Evolutionary conservation across 805 yeast genomes (phyloP), one percentile per base, ranked within the genome.

Genomic region (Wickerhamomyces hampshirensis): DNA sequence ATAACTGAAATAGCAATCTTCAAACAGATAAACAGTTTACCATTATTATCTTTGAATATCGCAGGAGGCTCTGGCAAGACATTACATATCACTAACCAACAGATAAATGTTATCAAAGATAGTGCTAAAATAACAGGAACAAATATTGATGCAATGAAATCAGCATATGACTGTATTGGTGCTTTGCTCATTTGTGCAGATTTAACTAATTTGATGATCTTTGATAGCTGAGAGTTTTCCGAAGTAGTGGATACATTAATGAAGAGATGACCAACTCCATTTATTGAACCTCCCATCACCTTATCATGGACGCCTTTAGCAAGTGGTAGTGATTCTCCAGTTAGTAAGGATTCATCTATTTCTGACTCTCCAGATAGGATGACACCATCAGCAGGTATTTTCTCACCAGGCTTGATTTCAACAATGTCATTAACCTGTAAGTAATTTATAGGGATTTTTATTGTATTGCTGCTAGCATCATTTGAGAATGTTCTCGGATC

Each of bases 231-330:
- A 1, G 98, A 89, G 44, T 82, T 79, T 42, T 80, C 79, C 8
- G 97, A 97, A 3, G 94, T 73, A 6, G 69, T 66, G 3, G 76
- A 68, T 0, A 89, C 91, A 44, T 62, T 67, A 55, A 89, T 72
- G 49, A 77, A 82, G 28, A 93, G 55, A 21, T 77, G 69, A 8
- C 88, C 84, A 2, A 80, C 67, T 0, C 93, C 87, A 57, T 94
- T 93, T 29, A 91, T 75, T 2, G 97, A 82, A 0, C 99, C 99
- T 11, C 96, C 97, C 54, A 84, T 77, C 2, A 93, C 83, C 3
- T 48, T 43, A 24, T 80, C 80, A 3, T 86, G 88, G 2, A 49
- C 49, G 3, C 35, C 51, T 51, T 91, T 93, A 28, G 63, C 58
- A 1, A 89, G 79, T 2, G 96, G 89, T 27, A 75, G 55, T 0